Conservation (phyloP, 345 rosid genomes). For the Dimocarpus longan region DNA sequence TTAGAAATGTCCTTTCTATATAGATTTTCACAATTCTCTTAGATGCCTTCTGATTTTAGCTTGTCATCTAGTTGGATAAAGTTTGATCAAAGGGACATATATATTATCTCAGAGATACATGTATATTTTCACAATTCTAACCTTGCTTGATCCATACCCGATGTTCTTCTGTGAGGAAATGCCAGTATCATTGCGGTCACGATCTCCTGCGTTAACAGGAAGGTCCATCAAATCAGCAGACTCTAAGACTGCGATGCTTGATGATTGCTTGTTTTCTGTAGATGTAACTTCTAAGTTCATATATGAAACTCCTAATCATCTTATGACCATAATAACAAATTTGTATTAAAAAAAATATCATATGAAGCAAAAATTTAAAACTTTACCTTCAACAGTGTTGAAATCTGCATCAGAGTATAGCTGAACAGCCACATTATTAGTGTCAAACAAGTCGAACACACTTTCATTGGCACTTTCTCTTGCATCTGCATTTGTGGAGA, state of each 20-base stretch:
- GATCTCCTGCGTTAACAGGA: conserved; percentile 16
- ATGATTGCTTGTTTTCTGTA: conserved; percentile 25
- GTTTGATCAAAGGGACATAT: neutral
- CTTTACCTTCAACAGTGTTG: conserved; percentile 24
- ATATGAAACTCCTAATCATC: neutral
- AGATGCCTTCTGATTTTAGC: neutral
- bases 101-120: neutral
- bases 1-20: neutral
- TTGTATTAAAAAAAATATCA: neutral
- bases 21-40: neutral
- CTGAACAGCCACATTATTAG: conserved; percentile 11
- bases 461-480: conserved; percentile 25
- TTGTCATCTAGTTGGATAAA: neutral
- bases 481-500: conserved; percentile 26
- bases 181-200: neutral
- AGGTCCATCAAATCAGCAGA: conserved; percentile 18
- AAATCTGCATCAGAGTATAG: conserved; percentile 8
- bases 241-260: conserved; percentile 2
- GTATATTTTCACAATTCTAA: conserved; percentile 6
- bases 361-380: neutral
- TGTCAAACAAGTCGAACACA: conserved; percentile 23
- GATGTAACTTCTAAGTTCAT: neutral
- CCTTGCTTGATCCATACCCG: conserved; percentile 26
- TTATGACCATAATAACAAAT: neutral
- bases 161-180: conserved; percentile 4